Evolutionary conservation across 2,329 filamentous ascomycete genomes (phyloP).

Genomic region (Fusarium napiforme): DNA sequence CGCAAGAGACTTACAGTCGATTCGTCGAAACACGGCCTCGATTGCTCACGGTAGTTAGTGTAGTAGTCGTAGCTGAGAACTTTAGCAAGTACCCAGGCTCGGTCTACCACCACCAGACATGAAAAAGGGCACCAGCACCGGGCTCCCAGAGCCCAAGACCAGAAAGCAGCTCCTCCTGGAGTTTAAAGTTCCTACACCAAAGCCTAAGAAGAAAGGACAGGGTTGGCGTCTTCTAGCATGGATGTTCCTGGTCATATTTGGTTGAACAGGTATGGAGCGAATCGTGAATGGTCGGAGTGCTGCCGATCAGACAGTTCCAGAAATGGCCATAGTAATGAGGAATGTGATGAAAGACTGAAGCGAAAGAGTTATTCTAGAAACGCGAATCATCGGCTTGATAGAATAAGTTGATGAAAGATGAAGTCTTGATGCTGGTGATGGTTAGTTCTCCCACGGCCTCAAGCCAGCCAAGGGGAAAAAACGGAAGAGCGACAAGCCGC

Average conservation of each 20-base stretch:
- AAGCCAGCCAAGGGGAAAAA: rapidly evolving
- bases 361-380: not conserved
- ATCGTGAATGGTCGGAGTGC: rapidly evolving
- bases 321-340: not conserved
- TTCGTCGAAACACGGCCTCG: too few species aligned
- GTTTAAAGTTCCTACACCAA: not conserved
- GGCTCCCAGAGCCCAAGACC: not conserved
- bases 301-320: not conserved
- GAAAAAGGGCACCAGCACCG: not conserved
- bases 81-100: too few species aligned
- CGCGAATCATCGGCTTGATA: not conserved
- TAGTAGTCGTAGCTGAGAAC: too few species aligned
- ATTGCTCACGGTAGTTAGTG: too few species aligned
- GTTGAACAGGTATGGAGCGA: not conserved
- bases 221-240: not conserved
- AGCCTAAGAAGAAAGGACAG: not conserved
- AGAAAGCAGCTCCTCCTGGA: not conserved
- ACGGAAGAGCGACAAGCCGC: rapidly evolving
- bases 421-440: not conserved
- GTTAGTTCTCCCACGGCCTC: not conserved
- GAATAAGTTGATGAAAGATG: not conserved
- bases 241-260: not conserved
- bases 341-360: not conserved
- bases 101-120: not conserved
- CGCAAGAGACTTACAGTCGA: too few species aligned